These are phyloP conservation scores for Cordyceps javanica DNA, from an alignment of 2,329 filamentous ascomycete genomes.

Conservation along the genomic window DNA sequence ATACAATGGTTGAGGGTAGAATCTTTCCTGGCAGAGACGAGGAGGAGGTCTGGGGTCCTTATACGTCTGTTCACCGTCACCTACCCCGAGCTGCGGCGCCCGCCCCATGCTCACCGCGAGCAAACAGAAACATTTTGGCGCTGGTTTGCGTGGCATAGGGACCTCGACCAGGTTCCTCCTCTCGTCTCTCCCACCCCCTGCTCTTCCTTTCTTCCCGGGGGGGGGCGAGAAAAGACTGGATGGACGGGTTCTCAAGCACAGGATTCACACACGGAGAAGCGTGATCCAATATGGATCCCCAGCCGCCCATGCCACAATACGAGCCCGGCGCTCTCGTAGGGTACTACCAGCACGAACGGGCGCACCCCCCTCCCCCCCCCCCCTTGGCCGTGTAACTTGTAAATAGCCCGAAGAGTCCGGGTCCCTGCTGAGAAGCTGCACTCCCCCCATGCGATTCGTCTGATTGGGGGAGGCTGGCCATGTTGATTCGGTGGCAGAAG, in stretches of 20 bases:
- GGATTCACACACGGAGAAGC: neutral
- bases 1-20: neutral
- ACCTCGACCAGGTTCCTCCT: neutral
- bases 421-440: neutral
- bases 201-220: neutral
- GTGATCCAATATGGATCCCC: conserved; percentile 4
- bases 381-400: neutral
- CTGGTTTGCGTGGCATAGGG: neutral
- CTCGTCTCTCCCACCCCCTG: neutral
- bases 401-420: too few relatives aligned
- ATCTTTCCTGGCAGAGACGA: neutral
- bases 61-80: conserved; percentile 1
- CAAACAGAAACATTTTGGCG: neutral
- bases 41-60: conserved; percentile 9
- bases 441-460: conserved; percentile 7
- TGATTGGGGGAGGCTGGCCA: conserved; percentile 2
- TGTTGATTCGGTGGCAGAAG: neutral
- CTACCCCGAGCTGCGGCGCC: neutral
- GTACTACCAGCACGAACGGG: neutral
- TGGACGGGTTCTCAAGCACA: neutral
- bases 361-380: neutral
- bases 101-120: neutral
- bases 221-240: neutral
- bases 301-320: conserved; percentile 11
- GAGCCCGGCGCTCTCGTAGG: conserved; percentile 1